Conservation (phyloP, 225 moss, liverwort and hornwort species). For the Asterella californica region DNA sequence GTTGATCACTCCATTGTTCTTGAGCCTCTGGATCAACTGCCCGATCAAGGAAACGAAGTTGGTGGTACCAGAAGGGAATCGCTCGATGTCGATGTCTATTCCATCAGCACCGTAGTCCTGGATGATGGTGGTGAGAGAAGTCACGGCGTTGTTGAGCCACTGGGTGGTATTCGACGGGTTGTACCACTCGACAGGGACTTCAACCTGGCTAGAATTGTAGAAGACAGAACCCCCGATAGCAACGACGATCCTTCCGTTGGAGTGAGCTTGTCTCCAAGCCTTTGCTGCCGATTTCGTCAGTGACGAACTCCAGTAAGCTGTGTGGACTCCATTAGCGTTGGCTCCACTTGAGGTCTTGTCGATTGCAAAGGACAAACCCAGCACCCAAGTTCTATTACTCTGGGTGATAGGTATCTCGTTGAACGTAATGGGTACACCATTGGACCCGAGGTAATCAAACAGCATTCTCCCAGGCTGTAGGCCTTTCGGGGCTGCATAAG, state of each 20-base stretch:
- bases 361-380: conserved; percentile 33
- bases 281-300: conserved; percentile 21
- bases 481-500: conserved; percentile 15
- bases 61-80: conserved; percentile 2
- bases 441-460: conserved; percentile 28
- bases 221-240: conserved; percentile 27
- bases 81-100: conserved; percentile 43
- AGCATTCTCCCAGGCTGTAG: conserved; percentile 17
- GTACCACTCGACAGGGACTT: conserved; percentile 28
- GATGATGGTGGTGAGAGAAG: conserved; percentile 29
- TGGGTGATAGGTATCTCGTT: conserved; percentile 19
- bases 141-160: conserved; percentile 37
- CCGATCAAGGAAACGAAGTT: conserved; percentile 28
- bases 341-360: conserved; percentile 24
- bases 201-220: not conserved
- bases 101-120: conserved; percentile 33
- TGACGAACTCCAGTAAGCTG: conserved; percentile 13
- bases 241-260: conserved; percentile 24
- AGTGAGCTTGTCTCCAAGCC: conserved; percentile 22
- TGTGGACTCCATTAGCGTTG: conserved; percentile 23
- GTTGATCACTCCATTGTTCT: conserved; percentile 11
- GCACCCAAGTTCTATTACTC: conserved; percentile 11
- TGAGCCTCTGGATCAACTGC: conserved; percentile 25
- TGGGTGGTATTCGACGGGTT: conserved; percentile 19
- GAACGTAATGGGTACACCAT: conserved; percentile 11